phyloP scores from a whole-genome alignment of 495 filamentous ascomycete genomes.

The Aspergillus biplanus region DNA sequence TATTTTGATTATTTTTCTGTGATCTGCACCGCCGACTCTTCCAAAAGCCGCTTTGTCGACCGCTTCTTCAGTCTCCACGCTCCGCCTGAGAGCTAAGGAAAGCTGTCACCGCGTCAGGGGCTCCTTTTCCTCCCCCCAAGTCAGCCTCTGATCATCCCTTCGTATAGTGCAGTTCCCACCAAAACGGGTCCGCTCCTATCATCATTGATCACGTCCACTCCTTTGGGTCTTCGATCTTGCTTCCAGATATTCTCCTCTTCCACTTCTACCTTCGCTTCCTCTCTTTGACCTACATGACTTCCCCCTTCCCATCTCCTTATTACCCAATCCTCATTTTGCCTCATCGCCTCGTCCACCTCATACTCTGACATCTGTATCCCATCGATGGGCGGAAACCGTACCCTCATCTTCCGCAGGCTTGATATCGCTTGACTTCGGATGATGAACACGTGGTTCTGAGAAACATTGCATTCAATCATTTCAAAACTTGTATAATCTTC shows the following conservation, averaged over 20 bases:
- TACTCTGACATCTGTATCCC: conserved; percentile 4
- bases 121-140: conserved; percentile 29
- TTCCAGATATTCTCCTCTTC: conserved; percentile 38
- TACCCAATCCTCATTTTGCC: conserved; percentile 20
- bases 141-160: conserved; percentile 39
- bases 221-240: conserved; percentile 39
- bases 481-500: conserved; percentile 20
- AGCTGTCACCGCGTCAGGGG: conserved; percentile 53
- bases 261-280: conserved; percentile 31
- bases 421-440: conserved; percentile 26
- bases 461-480: conserved; percentile 24
- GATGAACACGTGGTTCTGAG: conserved; percentile 30
- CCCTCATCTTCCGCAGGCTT: conserved; percentile 18
- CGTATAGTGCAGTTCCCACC: conserved; percentile 36
- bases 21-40: conserved; percentile 28
- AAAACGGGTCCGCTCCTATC: conserved; percentile 46
- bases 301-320: conserved; percentile 31
- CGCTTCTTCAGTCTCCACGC: conserved; percentile 46
- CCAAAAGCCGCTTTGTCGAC: conserved; percentile 28
- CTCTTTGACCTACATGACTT: conserved; percentile 34
- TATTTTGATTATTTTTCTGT: conserved; percentile 24
- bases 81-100: conserved; percentile 30
- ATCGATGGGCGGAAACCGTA: conserved; percentile 27
- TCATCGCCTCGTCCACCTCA: conserved; percentile 16
- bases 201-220: conserved; percentile 44